Percentiles rank a stretch among this genome's conserved stretches.
These are phyloP conservation scores for Didymella pomorum DNA, from an alignment of 2,329 filamentous ascomycete species.

Conservation along the genomic window DNA sequence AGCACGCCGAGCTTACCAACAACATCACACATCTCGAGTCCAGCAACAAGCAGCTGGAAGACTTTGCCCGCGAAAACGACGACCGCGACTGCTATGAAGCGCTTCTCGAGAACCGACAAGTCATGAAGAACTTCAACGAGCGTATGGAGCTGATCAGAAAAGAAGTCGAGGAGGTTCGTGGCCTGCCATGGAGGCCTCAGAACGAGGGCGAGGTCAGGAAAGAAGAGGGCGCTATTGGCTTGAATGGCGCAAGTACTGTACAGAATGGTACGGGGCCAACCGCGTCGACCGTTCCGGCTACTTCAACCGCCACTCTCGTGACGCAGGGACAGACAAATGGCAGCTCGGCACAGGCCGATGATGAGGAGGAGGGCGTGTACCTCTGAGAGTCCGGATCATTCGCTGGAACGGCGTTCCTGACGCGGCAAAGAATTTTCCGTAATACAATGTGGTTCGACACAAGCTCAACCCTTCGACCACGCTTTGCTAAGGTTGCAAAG, in stretches of 20 bases:
- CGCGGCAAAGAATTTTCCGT: neutral
- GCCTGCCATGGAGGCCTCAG: constrained; percentile 60
- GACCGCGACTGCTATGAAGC: constrained; percentile 78
- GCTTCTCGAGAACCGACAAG: constrained; percentile 73
- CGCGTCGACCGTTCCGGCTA: neutral
- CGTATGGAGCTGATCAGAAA: constrained; percentile 68
- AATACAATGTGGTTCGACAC: neutral
- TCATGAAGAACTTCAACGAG: constrained; percentile 73
- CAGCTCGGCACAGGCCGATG: constrained; percentile 1
- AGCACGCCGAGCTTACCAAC: constrained; percentile 79
- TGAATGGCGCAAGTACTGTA: constrained; percentile 5
- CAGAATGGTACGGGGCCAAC: constrained; percentile 1
- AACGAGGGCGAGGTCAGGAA: constrained; percentile 28
- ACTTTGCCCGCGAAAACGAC: constrained; percentile 61
- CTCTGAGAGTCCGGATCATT: constrained; percentile 6
- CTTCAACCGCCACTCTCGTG: neutral
- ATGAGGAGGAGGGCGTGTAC: constrained; percentile 19
- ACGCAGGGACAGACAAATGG: constrained; percentile 1
- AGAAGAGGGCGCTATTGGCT: constrained; percentile 14
- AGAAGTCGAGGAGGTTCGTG: constrained; percentile 69
- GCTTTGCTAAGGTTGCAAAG: neutral
- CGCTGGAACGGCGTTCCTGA: neutral
- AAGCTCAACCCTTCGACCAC: neutral
- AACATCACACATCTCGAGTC: constrained; percentile 75
- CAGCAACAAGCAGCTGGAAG: constrained; percentile 75